Evolutionary conservation across 1,284 basidiomycete genomes (phyloP).

Genomic region (Marasmius sp.): DNA sequence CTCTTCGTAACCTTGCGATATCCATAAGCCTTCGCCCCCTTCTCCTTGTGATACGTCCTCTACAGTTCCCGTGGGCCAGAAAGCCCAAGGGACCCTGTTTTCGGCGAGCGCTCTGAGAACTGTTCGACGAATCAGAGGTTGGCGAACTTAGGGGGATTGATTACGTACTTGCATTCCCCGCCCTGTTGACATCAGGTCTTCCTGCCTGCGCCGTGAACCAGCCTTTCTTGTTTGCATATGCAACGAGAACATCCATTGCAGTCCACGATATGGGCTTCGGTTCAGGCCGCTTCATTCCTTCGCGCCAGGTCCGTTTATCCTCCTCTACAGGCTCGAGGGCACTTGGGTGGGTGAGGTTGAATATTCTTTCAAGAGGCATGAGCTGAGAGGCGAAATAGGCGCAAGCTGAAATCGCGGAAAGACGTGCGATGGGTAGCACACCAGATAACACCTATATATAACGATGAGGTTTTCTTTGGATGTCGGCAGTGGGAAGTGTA

Average conservation of each 20-base stretch:
- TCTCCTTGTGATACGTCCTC: conserved; percentile 18
- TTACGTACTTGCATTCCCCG: conserved; percentile 82
- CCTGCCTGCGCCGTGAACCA: conserved; percentile 91
- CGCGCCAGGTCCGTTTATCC: conserved; percentile 75
- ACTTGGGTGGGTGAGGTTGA: conserved; percentile 57
- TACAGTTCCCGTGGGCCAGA: conserved; percentile 68
- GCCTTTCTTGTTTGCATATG: conserved; percentile 74
- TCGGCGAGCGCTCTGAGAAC: conserved; percentile 82
- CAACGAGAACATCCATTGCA: conserved; percentile 77
- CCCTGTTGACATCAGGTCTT: conserved; percentile 82
- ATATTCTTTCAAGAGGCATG: conserved; percentile 77
- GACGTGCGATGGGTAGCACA: conserved; percentile 86
- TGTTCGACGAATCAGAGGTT: conserved; percentile 24
- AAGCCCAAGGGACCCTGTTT: conserved; percentile 80
- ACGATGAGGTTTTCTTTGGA: not conserved
- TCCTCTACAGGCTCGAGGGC: conserved; percentile 33
- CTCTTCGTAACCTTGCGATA: conserved; percentile 33
- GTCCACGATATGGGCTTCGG: conserved; percentile 56
- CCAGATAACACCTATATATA: conserved; percentile 65
- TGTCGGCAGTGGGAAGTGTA: conserved; percentile 15
- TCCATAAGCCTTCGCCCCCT: conserved; percentile 56
- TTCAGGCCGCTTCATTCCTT: conserved; percentile 35
- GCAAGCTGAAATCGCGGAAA: conserved; percentile 55
- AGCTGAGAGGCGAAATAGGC: conserved; percentile 59
- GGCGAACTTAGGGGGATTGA: conserved; percentile 14